Evolutionary conservation across 1,139 yeast species (phyloP).

Genomic region (Yamadazyma friedrichii): DNA sequence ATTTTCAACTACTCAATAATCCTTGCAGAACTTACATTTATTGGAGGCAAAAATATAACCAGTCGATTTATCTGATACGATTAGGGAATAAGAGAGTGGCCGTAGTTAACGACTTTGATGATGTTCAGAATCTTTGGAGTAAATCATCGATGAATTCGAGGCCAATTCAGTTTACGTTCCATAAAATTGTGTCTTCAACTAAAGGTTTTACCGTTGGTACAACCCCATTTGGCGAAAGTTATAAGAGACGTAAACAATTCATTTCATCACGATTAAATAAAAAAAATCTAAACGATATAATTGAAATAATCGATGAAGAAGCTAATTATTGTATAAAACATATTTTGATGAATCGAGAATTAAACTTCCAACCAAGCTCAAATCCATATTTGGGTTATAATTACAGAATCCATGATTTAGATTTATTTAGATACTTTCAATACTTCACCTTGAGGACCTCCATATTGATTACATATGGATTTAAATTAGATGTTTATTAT

Average conservation of each 20-base stretch:
- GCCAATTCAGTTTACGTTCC: conserved; percentile 68
- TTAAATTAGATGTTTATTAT: conserved; percentile 44
- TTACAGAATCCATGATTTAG: conserved; percentile 26
- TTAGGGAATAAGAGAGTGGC: conserved; percentile 57
- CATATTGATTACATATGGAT: conserved; percentile 60
- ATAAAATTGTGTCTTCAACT: conserved; percentile 58
- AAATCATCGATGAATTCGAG: conserved; percentile 58
- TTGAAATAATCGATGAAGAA: conserved; percentile 45
- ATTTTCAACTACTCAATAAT: conserved; percentile 45
- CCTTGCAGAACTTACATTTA: conserved; percentile 51
- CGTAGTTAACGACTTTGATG: conserved; percentile 62
- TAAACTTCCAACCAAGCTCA: conserved; percentile 23
- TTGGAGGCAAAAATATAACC: conserved; percentile 48
- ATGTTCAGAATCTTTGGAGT: conserved; percentile 55
- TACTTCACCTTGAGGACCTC: conserved; percentile 59
- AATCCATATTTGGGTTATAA: conserved; percentile 9
- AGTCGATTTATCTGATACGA: conserved; percentile 56
- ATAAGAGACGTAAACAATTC: conserved; percentile 51
- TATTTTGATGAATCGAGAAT: conserved; percentile 23
- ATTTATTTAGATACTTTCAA: conserved; percentile 45
- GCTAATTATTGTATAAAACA: conserved; percentile 28
- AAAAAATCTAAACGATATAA: conserved; percentile 28
- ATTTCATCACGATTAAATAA: conserved; percentile 51
- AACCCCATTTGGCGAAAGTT: conserved; percentile 64
- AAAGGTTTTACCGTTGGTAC: conserved; percentile 76